Evolutionary conservation across 2,329 filamentous ascomycete genomes (phyloP), one percentile per base, ranked within the genome.

Genomic region (Epicoccum nigrum): DNA sequence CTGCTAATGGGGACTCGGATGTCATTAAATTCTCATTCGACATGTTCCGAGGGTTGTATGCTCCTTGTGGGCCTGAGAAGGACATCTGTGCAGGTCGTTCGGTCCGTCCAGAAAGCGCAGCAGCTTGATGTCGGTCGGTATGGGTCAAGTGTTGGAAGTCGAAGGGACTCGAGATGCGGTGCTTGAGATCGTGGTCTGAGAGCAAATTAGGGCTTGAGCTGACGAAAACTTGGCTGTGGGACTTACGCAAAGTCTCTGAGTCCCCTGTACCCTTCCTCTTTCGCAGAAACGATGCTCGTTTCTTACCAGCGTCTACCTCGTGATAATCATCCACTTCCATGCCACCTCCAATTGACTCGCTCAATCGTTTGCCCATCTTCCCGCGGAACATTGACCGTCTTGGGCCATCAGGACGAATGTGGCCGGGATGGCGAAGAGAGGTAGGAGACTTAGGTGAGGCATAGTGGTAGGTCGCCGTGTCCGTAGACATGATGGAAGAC

Each of bases 111-210:
- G 77, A 77, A 16, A 86, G 69, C 4, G 74, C 74, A 25, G 80
- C 76, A 48, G 85, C 77, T 48, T 86, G 80, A 19, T 79, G 70
- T 19, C 80, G 78, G 48, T 79, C 79, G 21, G 83, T 83, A 63
- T 86, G 83, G 28, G 82, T 83, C 44, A 87, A 69, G 62, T 86
- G 84, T 55, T 86, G 83, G 63, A 87, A 87, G 60, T 85, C 82
- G 68, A 84, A 87, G 1, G 84, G 84, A 49, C 79, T 79, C 0
- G 84, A 87, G 44, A 86, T 86, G 50, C 64, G 67, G 40, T 64
- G 58, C 44, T 68, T 72, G 15, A 70, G 59, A 12, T 58, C 43
- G 9, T 57, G 49, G 12, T 55, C 70, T 73, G 45, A 7, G 13
- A 12, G 9, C n/a, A 11, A 52, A 32, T 11, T 11, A 32, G 27